Evolutionary conservation across 1,284 basidiomycete genomes (phyloP).

Genomic region (Ustilago sp.): DNA sequence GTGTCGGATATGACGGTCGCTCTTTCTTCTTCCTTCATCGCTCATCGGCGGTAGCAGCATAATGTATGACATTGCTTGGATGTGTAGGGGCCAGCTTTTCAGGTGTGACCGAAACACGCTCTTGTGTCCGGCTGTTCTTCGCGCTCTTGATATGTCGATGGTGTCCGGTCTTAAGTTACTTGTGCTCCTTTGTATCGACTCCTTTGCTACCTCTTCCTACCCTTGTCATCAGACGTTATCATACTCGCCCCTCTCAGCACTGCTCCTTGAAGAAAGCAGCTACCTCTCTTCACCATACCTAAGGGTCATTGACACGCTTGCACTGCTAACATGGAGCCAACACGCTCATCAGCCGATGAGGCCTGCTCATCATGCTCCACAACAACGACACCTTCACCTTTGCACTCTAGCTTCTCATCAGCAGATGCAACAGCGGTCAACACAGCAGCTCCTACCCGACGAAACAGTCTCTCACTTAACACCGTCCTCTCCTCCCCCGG

Average conservation of each 20-base stretch:
- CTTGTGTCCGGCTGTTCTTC: not conserved
- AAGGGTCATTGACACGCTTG: not conserved
- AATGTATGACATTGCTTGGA: not conserved
- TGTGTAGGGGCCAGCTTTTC: conserved; percentile 13
- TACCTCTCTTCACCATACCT: not conserved
- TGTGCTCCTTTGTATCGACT: not conserved
- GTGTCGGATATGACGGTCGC: conserved; percentile 31
- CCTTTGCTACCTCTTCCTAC: not conserved
- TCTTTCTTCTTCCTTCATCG: not conserved
- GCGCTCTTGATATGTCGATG: not conserved
- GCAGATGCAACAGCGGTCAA: conserved; percentile 48
- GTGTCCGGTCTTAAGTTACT: not conserved
- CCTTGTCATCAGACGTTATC: not conserved
- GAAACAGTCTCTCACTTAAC: conserved; percentile 37
- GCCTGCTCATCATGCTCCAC: conserved; percentile 22
- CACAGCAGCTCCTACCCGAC: conserved; percentile 42
- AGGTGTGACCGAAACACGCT: conserved; percentile 9
- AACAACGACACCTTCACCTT: conserved; percentile 18
- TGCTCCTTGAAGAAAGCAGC: not conserved
- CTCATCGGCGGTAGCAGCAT: not conserved
- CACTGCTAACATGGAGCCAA: conserved; percentile 12
- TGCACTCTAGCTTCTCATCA: conserved; percentile 30
- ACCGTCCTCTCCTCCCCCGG: not conserved
- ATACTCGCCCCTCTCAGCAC: not conserved
- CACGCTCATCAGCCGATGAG: conserved; percentile 21